Evolutionary conservation across 768 basidiomycete species (phyloP).

Genomic region (Pleurotus tuber-regium): DNA sequence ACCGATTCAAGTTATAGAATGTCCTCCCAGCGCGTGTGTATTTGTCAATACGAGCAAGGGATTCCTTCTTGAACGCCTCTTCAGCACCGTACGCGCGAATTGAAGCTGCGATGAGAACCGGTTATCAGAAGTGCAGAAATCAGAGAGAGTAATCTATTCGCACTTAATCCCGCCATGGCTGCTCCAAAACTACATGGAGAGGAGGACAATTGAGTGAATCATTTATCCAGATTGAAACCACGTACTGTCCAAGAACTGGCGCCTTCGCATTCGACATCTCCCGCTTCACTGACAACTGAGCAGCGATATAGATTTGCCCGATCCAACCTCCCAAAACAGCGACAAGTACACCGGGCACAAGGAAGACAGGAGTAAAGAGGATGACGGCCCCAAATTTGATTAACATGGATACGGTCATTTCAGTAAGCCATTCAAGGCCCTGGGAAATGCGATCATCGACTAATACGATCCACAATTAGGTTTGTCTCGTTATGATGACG

Average conservation of each 20-base stretch:
- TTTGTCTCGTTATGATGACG: conserved; percentile 24
- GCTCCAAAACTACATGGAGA: conserved; percentile 37
- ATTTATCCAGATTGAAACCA: conserved; percentile 30
- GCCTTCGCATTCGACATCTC: conserved; percentile 25
- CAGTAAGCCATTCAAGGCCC: conserved; percentile 5
- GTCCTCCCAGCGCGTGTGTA: conserved; percentile 31
- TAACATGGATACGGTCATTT: conserved; percentile 20
- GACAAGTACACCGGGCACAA: conserved; percentile 27
- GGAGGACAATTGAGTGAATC: conserved; percentile 22
- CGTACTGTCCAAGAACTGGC: conserved; percentile 30
- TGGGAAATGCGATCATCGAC: conserved; percentile 32
- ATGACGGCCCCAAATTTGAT: conserved; percentile 30
- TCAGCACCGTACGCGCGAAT: conserved; percentile 52
- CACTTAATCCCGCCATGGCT: conserved; percentile 42
- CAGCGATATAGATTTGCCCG: conserved; percentile 25
- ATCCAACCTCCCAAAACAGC: conserved; percentile 29
- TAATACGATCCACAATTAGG: too few species aligned
- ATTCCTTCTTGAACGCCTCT: conserved; percentile 30
- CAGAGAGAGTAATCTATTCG: too few species aligned
- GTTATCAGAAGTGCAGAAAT: too few species aligned
- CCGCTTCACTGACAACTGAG: conserved; percentile 24
- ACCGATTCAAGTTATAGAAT: conserved; percentile 38
- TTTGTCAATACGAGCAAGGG: conserved; percentile 38
- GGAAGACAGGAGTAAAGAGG: conserved; percentile 26
- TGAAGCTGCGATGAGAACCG: conserved; percentile 17